Base-by-base conservation (phyloP, 2,329 filamentous ascomycete genomes). In the Hymenoscyphus occultus region DNA sequence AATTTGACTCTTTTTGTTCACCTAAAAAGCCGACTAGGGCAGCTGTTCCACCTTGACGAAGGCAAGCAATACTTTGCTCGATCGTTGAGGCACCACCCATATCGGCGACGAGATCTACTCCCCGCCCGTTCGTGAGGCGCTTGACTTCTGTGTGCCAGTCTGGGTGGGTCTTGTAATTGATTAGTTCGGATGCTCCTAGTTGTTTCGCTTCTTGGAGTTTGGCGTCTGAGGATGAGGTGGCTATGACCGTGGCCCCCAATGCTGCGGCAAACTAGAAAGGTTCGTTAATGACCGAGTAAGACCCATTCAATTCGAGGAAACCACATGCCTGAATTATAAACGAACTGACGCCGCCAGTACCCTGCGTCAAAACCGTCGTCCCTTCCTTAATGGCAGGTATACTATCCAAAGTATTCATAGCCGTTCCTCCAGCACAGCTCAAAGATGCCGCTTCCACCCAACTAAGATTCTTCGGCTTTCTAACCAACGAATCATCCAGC, bases 101-200 rank as follows among this genome's bases (percentile, higher is more conserved):
- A 31, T 80, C 79, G 10, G 81, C 68, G 13, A 80, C 74, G 39
- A 76, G 67, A 51, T 80, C 77, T 5, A 80, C 77, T 7, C 78
- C 78, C 5, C 66, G 61, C 1, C 74, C 75, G 0, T 77, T 67
- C 22, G 67, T 78, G 22, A 79, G 48, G 6, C 66, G 61, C 59
- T 75, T 75, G 0, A 74, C 78, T 10, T 64, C 69, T 35, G 69
- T 59, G 28, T 76, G 78, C 79, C 61, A 90, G 59, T 84, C 80
- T 0, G 81, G 76, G 13, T 80, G 80, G 0, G 74, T 79, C 63
- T 80, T 83, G 75, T 90, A 90, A 75, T 90, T 89, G 73, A 90
- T 79, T 1, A 83, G 76, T 48, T 84, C 78, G 60, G 81, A 28
- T 28, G 28, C 28, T 28, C 28, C 28, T 28, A 28, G 28, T 28